Evolutionary conservation across 768 basidiomycete species (phyloP).

Genomic region (Asterophora parasitica): DNA sequence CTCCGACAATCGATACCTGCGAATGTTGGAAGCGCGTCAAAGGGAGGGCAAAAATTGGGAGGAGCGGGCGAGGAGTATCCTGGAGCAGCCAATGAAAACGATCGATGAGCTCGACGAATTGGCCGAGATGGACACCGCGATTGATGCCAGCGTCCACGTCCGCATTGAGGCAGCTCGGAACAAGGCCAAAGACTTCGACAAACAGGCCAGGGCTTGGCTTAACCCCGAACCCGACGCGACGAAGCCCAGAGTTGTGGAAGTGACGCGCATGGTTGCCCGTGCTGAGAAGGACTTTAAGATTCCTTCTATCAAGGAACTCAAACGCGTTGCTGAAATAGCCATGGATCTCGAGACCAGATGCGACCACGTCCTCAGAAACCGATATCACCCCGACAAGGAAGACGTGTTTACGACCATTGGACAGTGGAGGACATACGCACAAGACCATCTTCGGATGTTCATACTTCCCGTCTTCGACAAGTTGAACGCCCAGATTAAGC

Average conservation of each 20-base stretch:
- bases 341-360: constrained; percentile 71
- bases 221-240: constrained; percentile 47
- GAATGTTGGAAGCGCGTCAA: constrained; percentile 58
- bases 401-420: constrained; percentile 70
- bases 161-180: constrained; percentile 58
- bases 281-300: constrained; percentile 79
- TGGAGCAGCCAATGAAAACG: constrained; percentile 68
- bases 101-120: constrained; percentile 76
- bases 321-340: constrained; percentile 71
- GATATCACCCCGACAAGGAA: constrained; percentile 50
- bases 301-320: constrained; percentile 57
- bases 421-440: constrained; percentile 70
- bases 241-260: constrained; percentile 65
- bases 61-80: constrained; percentile 55
- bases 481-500: constrained; percentile 60
- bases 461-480: constrained; percentile 68
- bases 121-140: constrained; percentile 64
- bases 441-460: constrained; percentile 70
- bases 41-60: constrained; percentile 77
- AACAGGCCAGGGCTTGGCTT: constrained; percentile 71
- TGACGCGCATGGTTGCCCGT: constrained; percentile 59
- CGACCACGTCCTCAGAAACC: constrained; percentile 65
- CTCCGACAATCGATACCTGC: constrained; percentile 59
- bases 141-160: constrained; percentile 62
- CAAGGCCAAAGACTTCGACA: constrained; percentile 77